These are phyloP conservation scores for Petrea volubilis DNA, from an alignment of 257 asterid species.

Conservation along the genomic window DNA sequence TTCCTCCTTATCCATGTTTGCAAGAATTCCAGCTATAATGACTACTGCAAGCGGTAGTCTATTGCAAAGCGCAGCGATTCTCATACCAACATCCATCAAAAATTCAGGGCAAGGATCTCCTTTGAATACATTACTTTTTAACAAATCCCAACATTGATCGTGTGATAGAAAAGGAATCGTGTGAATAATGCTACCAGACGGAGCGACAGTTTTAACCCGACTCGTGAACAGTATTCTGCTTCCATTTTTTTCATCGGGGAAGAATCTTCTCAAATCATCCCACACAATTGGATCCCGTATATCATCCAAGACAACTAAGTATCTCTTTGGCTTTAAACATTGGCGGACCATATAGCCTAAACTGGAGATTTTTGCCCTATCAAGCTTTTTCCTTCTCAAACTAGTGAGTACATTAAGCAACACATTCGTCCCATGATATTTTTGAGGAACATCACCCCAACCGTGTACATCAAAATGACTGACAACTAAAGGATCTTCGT, in stretches of 20 bases:
- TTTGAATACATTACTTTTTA: conserved; percentile 3
- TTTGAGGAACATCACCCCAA: not conserved
- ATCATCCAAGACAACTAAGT: not conserved
- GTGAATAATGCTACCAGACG: not conserved
- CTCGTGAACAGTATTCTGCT: not conserved
- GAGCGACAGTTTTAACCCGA: not conserved
- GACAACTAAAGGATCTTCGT: not conserved
- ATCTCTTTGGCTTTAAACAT: too few relatives aligned
- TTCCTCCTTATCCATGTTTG: not conserved
- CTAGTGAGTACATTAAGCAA: too few relatives aligned
- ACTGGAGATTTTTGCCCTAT: too few relatives aligned
- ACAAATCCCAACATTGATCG: conserved; percentile 9
- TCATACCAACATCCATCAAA: too few relatives aligned
- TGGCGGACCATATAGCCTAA: too few relatives aligned
- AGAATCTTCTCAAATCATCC: not conserved
- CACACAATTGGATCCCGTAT: not conserved
- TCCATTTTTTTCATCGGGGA: not conserved
- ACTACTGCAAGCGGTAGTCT: conserved; percentile 23
- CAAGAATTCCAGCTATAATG: not conserved
- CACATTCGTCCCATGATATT: too few relatives aligned
- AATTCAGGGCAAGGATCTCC: not conserved
- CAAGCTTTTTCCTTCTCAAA: too few relatives aligned
- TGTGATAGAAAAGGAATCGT: not conserved
- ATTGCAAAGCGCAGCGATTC: not conserved
- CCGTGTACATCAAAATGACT: not conserved